phyloP scores from a whole-genome alignment of 306 rosid genomes.

The Dryas drummondii region DNA sequence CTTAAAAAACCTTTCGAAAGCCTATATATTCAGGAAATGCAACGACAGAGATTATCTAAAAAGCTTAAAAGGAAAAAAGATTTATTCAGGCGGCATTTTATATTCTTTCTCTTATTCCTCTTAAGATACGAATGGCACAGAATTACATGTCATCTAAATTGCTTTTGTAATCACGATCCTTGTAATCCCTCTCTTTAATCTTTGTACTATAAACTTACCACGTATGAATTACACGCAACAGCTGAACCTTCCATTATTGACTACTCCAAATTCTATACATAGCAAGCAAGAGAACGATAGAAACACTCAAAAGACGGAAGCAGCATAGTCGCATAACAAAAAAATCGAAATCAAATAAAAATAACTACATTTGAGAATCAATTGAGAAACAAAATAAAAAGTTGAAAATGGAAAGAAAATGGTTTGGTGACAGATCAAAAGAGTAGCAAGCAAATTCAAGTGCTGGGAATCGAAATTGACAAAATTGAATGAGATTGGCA shows the following conservation, averaged over 20 bases:
- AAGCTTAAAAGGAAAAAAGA: not conserved
- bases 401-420: not conserved
- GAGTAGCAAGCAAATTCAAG: not conserved
- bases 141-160: not conserved
- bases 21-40: not conserved
- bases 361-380: not conserved
- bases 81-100: not conserved
- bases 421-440: not conserved
- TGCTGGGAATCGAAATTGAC: constrained; percentile 3
- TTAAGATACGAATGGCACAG: not conserved
- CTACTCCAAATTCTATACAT: not conserved
- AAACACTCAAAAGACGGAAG: not conserved
- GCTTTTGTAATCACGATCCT: not conserved
- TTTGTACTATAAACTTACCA: not conserved
- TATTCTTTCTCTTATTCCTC: no score
- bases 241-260: not conserved
- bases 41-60: not conserved
- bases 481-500: not conserved
- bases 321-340: not conserved
- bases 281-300: not conserved
- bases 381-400: not conserved
- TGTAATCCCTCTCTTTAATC: not conserved
- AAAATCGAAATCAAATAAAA: not conserved
- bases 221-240: not conserved
- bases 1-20: not conserved